Conservation (phyloP, 306 rosid species). For the Medicago arabica region DNA sequence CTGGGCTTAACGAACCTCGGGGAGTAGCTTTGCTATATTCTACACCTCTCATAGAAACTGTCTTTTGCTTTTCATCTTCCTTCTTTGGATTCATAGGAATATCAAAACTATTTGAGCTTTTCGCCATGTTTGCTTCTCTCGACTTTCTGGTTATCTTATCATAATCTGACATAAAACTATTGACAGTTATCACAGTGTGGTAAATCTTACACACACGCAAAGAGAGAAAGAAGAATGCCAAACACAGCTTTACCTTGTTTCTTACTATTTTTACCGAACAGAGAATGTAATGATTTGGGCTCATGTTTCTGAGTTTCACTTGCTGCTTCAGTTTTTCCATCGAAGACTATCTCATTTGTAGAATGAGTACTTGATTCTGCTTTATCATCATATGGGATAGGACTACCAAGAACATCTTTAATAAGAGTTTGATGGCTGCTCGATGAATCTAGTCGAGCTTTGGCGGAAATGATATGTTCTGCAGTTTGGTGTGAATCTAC, state of each 20-base stretch:
- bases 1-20: slow-evolving; percentile 50
- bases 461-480: slow-evolving; percentile 42
- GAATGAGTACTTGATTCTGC: slow-evolving; percentile 47
- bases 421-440: slow-evolving; percentile 39
- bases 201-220: background rate
- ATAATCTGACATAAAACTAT: slow-evolving; percentile 49
- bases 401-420: slow-evolving; percentile 36
- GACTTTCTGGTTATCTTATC: slow-evolving; percentile 33
- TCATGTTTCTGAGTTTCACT: slow-evolving; percentile 48
- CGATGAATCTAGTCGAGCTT: slow-evolving; percentile 41
- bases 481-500: slow-evolving; percentile 40
- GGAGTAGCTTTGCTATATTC: slow-evolving; percentile 49
- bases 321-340: slow-evolving; percentile 45
- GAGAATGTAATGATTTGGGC: slow-evolving; percentile 47
- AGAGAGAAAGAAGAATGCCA: background rate
- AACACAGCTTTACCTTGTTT: slow-evolving; percentile 55
- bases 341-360: slow-evolving; percentile 30
- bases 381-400: slow-evolving; percentile 24
- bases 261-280: slow-evolving; percentile 44
- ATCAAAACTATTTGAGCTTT: slow-evolving; percentile 46
- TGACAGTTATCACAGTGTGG: slow-evolving; percentile 16
- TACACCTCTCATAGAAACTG: slow-evolving; percentile 41
- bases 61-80: slow-evolving; percentile 49
- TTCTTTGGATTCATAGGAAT: slow-evolving; percentile 47
- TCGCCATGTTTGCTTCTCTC: slow-evolving; percentile 45